Conservation (phyloP, 495 filamentous ascomycete species). For the Staphylotrichum tortipilum region DNA sequence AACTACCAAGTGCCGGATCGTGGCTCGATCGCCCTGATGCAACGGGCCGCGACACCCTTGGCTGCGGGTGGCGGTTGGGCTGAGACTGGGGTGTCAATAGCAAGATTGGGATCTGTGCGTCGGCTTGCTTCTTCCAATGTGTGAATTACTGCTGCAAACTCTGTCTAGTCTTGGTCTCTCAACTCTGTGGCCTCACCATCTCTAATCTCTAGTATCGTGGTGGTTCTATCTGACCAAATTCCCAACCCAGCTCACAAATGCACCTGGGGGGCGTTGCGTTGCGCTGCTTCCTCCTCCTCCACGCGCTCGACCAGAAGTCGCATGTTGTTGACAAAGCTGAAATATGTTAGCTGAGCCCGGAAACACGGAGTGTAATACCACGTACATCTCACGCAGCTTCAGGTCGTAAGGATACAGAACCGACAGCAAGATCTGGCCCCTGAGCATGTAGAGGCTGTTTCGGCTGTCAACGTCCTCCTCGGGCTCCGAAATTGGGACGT, state of each 20-base stretch:
- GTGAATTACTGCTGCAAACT: too few species aligned
- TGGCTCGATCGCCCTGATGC: too few species aligned
- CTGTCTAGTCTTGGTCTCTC: not conserved
- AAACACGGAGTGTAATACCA: not conserved
- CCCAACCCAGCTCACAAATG: not conserved
- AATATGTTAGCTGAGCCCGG: not conserved
- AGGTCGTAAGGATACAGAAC: slow-evolving; percentile 11
- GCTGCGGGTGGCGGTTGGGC: too few species aligned
- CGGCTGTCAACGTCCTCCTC: slow-evolving; percentile 25
- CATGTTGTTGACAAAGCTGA: slow-evolving; percentile 13
- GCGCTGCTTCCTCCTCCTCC: slow-evolving; percentile 2
- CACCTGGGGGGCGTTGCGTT: not conserved
- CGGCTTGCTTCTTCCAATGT: too few species aligned
- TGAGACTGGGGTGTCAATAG: too few species aligned
- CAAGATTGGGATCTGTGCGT: not conserved
- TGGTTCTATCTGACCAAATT: too few species aligned
- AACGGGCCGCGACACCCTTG: too few species aligned
- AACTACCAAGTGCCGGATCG: too few species aligned
- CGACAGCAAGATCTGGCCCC: slow-evolving; percentile 13
- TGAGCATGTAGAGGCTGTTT: slow-evolving; percentile 22
- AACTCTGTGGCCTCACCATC: too few species aligned
- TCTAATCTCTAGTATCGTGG: too few species aligned
- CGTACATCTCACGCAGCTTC: slow-evolving; percentile 15
- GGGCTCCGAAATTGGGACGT: slow-evolving; percentile 19
- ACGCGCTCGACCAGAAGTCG: slow-evolving; percentile 8